These are phyloP conservation scores for Byssochlamys sp. DNA, from an alignment of 2,329 filamentous ascomycete genomes.

Conservation along the genomic window DNA sequence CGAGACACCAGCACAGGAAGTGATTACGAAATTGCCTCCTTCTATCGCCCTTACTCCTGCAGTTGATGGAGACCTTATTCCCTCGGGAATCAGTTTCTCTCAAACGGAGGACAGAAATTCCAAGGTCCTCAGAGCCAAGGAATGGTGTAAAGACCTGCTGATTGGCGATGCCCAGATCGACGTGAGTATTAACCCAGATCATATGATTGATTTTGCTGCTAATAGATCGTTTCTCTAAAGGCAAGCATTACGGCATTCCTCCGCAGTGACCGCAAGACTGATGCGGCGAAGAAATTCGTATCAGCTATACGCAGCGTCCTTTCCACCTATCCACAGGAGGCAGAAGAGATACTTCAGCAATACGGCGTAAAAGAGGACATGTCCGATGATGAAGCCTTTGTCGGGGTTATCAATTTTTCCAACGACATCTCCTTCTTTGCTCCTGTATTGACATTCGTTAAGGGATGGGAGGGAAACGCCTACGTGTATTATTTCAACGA, in stretches of 20 bases:
- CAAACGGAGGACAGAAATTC: slow-evolving; percentile 14
- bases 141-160: slow-evolving; percentile 40
- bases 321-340: slow-evolving; percentile 14
- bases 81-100: slow-evolving; percentile 15
- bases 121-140: slow-evolving; percentile 29
- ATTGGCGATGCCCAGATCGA: slow-evolving; percentile 42
- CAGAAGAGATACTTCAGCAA: slow-evolving; percentile 21
- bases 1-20: slow-evolving; percentile 30
- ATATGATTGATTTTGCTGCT: slow-evolving; percentile 2
- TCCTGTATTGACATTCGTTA: slow-evolving; percentile 33
- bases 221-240: slow-evolving; percentile 10
- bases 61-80: slow-evolving; percentile 36
- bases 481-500: slow-evolving; percentile 41
- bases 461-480: slow-evolving; percentile 23
- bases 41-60: slow-evolving; percentile 27
- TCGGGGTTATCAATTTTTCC: slow-evolving; percentile 34
- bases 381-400: slow-evolving; percentile 34
- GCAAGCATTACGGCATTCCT: slow-evolving; percentile 22
- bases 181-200: slow-evolving; percentile 21
- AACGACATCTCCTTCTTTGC: slow-evolving; percentile 41
- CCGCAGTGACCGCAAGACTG: slow-evolving; percentile 12
- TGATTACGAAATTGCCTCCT: slow-evolving; percentile 33
- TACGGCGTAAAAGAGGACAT: slow-evolving; percentile 32
- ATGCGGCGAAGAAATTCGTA: slow-evolving; percentile 15
- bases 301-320: slow-evolving; percentile 13